Conservation (phyloP, 2,329 filamentous ascomycete species). For the Aspergillus tamarii region DNA sequence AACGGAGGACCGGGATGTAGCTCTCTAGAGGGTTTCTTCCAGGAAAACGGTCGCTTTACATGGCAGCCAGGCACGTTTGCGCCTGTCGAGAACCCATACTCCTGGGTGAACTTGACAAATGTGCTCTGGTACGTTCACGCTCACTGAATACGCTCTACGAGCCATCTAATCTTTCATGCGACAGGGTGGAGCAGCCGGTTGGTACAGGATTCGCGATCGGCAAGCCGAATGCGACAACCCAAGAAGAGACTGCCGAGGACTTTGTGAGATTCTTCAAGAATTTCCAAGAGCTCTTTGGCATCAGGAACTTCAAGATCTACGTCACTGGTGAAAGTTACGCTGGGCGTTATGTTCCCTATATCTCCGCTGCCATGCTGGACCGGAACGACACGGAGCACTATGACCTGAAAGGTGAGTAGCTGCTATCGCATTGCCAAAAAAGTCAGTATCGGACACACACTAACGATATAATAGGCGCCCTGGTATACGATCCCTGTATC, state of each 20-base stretch:
- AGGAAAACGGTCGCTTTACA: slow-evolving; percentile 74
- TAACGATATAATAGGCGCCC: not conserved
- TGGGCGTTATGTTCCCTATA: slow-evolving; percentile 70
- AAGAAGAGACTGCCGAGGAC: slow-evolving; percentile 70
- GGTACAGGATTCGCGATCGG: slow-evolving; percentile 71
- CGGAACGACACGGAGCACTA: slow-evolving; percentile 68
- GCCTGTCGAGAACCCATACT: slow-evolving; percentile 68
- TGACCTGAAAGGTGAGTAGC: slow-evolving; percentile 58
- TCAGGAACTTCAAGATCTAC: slow-evolving; percentile 71
- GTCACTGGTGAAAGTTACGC: slow-evolving; percentile 75
- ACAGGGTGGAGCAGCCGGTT: slow-evolving; percentile 47
- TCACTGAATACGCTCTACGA: not conserved
- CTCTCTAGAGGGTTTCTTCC: slow-evolving; percentile 69
- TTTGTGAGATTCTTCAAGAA: slow-evolving; percentile 79
- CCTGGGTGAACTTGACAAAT: slow-evolving; percentile 74
- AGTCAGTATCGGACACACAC: not conserved
- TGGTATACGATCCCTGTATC: not conserved
- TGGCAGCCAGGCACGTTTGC: slow-evolving; percentile 70
- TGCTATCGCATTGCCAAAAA: no score
- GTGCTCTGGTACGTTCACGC: slow-evolving; percentile 56
- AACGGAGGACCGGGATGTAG: slow-evolving; percentile 59
- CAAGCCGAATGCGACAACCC: slow-evolving; percentile 63
- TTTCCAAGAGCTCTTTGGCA: slow-evolving; percentile 69
- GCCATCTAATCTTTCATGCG: not conserved
- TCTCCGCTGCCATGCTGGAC: slow-evolving; percentile 73